Evolutionary conservation across 352 stramenopile species (phyloP).

Genomic region (Globisporangium cederbergense): DNA sequence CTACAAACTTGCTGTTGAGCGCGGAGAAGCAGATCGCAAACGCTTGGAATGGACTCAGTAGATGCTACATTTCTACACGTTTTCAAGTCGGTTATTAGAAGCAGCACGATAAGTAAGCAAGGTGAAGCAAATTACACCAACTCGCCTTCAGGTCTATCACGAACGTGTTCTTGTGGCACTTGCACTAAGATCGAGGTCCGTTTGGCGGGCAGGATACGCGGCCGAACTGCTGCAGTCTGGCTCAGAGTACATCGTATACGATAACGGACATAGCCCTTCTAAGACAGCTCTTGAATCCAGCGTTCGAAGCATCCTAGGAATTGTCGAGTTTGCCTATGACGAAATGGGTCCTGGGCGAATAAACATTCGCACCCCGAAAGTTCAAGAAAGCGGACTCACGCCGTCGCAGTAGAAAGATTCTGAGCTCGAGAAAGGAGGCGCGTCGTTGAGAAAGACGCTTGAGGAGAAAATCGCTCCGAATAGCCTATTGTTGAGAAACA

Average conservation of each 20-base stretch:
- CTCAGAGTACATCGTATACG: constrained; percentile 57
- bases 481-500: constrained; percentile 88
- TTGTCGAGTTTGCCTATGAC: constrained; percentile 67
- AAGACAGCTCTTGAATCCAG: constrained; percentile 33
- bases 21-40: constrained; percentile 88
- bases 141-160: constrained; percentile 89
- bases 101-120: not conserved
- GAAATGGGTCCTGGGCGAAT: constrained; percentile 59
- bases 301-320: constrained; percentile 40
- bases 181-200: constrained; percentile 45
- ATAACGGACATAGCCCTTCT: constrained; percentile 32
- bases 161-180: constrained; percentile 88
- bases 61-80: constrained; percentile 33
- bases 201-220: constrained; percentile 56
- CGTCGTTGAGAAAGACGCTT: constrained; percentile 20
- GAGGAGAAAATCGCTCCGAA: constrained; percentile 45
- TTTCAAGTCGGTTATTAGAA: not conserved
- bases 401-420: constrained; percentile 30
- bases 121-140: too few relatives aligned
- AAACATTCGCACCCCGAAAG: constrained; percentile 35
- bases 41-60: constrained; percentile 78
- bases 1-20: constrained; percentile 78
- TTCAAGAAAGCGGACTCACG: constrained; percentile 25
- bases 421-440: constrained; percentile 7
- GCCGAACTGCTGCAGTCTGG: constrained; percentile 55